Evolutionary conservation across 345 rosid genomes (phyloP).

Genomic region (Salix suchowensis): DNA sequence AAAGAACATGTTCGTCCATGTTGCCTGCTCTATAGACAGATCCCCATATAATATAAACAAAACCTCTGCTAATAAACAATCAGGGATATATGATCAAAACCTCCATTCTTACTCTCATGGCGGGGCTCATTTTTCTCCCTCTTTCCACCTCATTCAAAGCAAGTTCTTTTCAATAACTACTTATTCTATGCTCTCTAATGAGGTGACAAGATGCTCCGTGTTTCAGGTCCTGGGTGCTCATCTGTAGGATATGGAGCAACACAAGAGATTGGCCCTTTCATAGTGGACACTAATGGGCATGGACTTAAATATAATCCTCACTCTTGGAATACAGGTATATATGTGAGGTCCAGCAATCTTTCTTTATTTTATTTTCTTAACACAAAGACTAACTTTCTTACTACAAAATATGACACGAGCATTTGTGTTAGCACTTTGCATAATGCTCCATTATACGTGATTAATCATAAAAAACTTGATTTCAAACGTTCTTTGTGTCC

Average conservation of each 20-base stretch:
- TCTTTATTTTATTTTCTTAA: not conserved
- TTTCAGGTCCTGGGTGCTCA: conserved; percentile 94
- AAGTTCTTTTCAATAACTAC: conserved; percentile 3
- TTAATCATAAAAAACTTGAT: not conserved
- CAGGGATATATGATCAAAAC: conserved; percentile 15
- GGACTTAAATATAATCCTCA: conserved; percentile 57
- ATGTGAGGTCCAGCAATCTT: not conserved
- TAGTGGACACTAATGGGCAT: conserved; percentile 61
- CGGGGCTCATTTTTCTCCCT: conserved; percentile 5
- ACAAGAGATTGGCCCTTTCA: conserved; percentile 94
- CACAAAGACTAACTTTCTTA: not conserved
- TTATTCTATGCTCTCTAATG: conserved; percentile 25
- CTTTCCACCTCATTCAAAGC: conserved; percentile 14
- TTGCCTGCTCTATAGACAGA: conserved; percentile 14
- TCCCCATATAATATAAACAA: conserved; percentile 2
- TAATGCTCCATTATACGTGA: conserved; percentile 15
- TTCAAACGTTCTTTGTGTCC: conserved; percentile 16
- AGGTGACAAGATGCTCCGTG: conserved; percentile 44
- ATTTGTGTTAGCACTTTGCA: not conserved
- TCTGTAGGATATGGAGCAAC: conserved; percentile 96
- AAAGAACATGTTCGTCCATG: conserved; percentile 9
- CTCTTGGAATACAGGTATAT: conserved; percentile 82
- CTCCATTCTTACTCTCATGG: conserved; percentile 8
- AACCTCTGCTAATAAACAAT: conserved; percentile 11
- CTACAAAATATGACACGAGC: not conserved